Evolutionary conservation across 148 eudicot genomes (phyloP), one percentile per base, ranked within the genome.

Genomic region (Silene uniflora): DNA sequence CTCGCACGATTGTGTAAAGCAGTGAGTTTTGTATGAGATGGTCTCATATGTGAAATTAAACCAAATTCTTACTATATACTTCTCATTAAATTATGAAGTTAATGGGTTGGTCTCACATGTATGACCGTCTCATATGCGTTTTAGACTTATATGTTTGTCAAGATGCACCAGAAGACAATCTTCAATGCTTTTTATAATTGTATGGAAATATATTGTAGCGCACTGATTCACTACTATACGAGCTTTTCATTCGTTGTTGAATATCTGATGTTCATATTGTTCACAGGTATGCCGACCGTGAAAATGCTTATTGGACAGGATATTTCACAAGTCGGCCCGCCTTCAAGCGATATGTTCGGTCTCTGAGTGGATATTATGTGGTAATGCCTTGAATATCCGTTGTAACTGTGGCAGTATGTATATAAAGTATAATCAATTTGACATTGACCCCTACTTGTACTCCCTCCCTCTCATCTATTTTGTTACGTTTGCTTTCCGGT

Each of bases 271-370:
- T 25, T 19, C 56, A 67, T 0, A 52, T 16, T 73, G 59, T 46
- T 67, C 68, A 74, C 85, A 93, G 98, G 81, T 93, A 93, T 82
- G 98, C 98, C 14, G 92, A 88, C 44, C 23, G 72, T 69, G 75
- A 71, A 72, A 74, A 88, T 85, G 86, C 90, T 77, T 93, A 91
- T 75, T 93, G 97, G 97, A 91, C 97, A 47, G 98, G 98, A 63
- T 93, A n/a, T 79, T 93, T 80, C 82, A 84, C 92, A 62, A 93
- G 98, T 75, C 98, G 98, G 22, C 98, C 98, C 64, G 91, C 89
- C 60, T 88, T 91, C 21, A 93, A 93, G 81, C 69, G 88, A 84
- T 93, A 91, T 73, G 79, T 91, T 69, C 89, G 97, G 55, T 72
- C 87, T 76, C 76, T 89, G 69, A 93, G 98, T 79, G 98, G 97